These are phyloP conservation scores for Penstemon newberryi DNA, from an alignment of 257 asterid species.

Conservation along the genomic window DNA sequence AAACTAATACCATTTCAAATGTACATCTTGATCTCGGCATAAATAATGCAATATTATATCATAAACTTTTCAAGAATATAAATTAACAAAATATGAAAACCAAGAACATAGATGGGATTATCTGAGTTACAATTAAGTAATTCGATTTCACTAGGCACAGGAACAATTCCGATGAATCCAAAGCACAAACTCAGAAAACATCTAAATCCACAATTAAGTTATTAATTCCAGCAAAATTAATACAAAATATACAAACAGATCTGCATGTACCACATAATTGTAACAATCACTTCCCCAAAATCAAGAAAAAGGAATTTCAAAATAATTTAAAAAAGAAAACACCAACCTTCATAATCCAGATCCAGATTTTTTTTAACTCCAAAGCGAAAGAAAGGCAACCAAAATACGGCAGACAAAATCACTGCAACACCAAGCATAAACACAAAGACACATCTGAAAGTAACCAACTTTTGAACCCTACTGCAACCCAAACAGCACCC, in stretches of 20 bases:
- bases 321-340: slow-evolving; percentile 2
- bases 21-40: background rate
- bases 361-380: slow-evolving; percentile 68
- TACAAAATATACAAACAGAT: slow-evolving; percentile 23
- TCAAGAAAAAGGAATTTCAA: slow-evolving; percentile 1
- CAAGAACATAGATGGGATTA: background rate
- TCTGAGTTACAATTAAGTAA: no score
- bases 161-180: background rate
- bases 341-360: slow-evolving; percentile 58
- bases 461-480: slow-evolving; percentile 42
- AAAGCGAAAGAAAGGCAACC: slow-evolving; percentile 63
- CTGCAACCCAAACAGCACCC: slow-evolving; percentile 48
- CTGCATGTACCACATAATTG: slow-evolving; percentile 26
- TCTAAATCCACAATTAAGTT: background rate
- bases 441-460: slow-evolving; percentile 67
- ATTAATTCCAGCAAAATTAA: slow-evolving; percentile 13
- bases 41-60: background rate
- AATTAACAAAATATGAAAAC: background rate
- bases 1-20: background rate
- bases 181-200: background rate
- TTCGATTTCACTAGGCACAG: background rate
- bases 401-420: slow-evolving; percentile 66
- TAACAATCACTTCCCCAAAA: slow-evolving; percentile 4
- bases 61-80: background rate
- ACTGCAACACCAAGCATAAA: slow-evolving; percentile 66